phyloP scores from a whole-genome alignment of 257 asterid species.

The Scutellaria barbata region DNA sequence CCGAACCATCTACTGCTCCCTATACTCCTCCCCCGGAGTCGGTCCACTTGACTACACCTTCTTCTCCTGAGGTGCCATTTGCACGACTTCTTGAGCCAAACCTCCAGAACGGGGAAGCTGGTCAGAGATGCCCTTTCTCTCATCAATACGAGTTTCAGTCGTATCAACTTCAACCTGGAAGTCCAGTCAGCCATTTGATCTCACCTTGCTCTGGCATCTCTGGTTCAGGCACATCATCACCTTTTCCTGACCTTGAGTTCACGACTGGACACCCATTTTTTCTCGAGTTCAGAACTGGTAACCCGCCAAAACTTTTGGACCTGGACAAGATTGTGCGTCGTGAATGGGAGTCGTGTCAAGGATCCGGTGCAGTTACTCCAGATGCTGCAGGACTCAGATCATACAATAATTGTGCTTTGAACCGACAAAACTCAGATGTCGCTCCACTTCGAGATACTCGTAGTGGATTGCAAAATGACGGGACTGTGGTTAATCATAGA shows the following conservation, averaged over 20 bases:
- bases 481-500: slow-evolving; percentile 50
- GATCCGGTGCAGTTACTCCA: slow-evolving; percentile 75
- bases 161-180: slow-evolving; percentile 93
- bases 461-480: slow-evolving; percentile 44
- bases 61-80: slow-evolving; percentile 98
- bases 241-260: slow-evolving; percentile 70
- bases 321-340: slow-evolving; percentile 71
- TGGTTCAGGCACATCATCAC: slow-evolving; percentile 90
- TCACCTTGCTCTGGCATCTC: slow-evolving; percentile 91
- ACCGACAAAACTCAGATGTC: slow-evolving; percentile 55
- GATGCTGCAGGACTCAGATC: slow-evolving; percentile 52
- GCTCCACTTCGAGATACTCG: slow-evolving; percentile 46
- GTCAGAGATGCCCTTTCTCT: slow-evolving; percentile 58
- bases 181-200: slow-evolving; percentile 92
- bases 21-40: slow-evolving; percentile 96
- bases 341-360: slow-evolving; percentile 75
- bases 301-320: slow-evolving; percentile 67
- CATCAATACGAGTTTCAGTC: slow-evolving; percentile 79
- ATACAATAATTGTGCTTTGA: slow-evolving; percentile 38
- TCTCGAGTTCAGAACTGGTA: slow-evolving; percentile 60
- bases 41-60: slow-evolving; percentile 82
- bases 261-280: slow-evolving; percentile 60
- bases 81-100: slow-evolving; percentile 83
- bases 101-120: slow-evolving; percentile 55
- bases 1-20: slow-evolving; percentile 97